These are phyloP conservation scores for Colletotrichum lentis DNA, from an alignment of 2,329 filamentous ascomycete genomes.

Conservation along the genomic window DNA sequence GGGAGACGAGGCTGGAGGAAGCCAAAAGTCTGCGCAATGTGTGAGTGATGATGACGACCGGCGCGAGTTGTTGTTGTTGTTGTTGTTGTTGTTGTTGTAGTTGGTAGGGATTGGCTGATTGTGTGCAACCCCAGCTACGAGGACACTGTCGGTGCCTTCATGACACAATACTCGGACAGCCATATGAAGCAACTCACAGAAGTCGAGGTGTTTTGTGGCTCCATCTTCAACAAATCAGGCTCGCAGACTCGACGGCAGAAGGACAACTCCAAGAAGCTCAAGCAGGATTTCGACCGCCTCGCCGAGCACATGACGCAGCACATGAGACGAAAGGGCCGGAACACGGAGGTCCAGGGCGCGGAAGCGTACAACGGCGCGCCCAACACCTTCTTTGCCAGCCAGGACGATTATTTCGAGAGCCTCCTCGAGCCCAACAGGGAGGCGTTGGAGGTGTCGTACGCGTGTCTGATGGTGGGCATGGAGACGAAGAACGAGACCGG, in stretches of 20 bases:
- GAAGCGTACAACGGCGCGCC: slow-evolving; percentile 39
- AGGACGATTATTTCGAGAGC: slow-evolving; percentile 22
- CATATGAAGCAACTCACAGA: slow-evolving; percentile 56
- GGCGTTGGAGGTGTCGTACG: slow-evolving; percentile 48
- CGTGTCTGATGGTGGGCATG: slow-evolving; percentile 46
- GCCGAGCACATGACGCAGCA: slow-evolving; percentile 52
- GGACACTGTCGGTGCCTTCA: slow-evolving; percentile 51
- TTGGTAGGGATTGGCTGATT: too few relatives aligned
- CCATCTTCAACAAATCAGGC: slow-evolving; percentile 61
- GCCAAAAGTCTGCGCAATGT: slow-evolving; percentile 56
- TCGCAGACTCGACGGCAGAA: slow-evolving; percentile 60
- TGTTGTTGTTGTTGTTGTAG: too few relatives aligned
- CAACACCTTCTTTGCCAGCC: background rate
- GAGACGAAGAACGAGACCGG: slow-evolving; percentile 33
- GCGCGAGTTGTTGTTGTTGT: background rate
- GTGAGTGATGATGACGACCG: slow-evolving; percentile 47
- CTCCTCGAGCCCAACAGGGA: slow-evolving; percentile 36
- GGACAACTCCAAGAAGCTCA: slow-evolving; percentile 60
- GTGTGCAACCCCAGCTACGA: too few relatives aligned
- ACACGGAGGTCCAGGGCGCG: background rate
- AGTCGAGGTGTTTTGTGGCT: slow-evolving; percentile 64
- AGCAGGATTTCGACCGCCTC: slow-evolving; percentile 60
- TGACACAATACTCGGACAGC: slow-evolving; percentile 56
- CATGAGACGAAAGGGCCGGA: slow-evolving; percentile 42
- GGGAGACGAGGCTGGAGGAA: slow-evolving; percentile 47